These are phyloP conservation scores for Chlamydomonas sp. DNA, from an alignment of 139 green algal species.

Conservation along the genomic window DNA sequence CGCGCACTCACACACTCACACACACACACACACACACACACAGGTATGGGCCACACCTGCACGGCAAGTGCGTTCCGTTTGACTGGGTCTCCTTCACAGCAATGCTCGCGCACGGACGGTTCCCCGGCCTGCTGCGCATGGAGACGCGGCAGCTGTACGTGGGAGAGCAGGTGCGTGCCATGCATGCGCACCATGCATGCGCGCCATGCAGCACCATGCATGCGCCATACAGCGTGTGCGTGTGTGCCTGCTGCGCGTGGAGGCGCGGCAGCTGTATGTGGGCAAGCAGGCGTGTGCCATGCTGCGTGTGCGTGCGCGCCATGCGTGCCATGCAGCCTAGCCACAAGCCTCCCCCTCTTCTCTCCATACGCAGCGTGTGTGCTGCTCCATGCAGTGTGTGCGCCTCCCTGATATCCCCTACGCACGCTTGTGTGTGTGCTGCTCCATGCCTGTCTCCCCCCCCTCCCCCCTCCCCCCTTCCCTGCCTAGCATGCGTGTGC, in stretches of 20 bases:
- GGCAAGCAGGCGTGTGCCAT: neutral
- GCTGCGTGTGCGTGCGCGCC: too few relatives aligned
- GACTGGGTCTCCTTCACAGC: slow-evolving; percentile 36
- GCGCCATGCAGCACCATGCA: neutral
- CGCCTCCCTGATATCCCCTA: too few relatives aligned
- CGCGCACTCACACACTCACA: too few relatives aligned
- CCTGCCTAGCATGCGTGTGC: too few relatives aligned
- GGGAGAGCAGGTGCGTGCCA: slow-evolving; percentile 19
- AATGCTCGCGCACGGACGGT: slow-evolving; percentile 28
- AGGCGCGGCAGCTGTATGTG: neutral
- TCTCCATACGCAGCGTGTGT: neutral
- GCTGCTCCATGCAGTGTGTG: too few relatives aligned
- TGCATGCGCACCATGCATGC: slow-evolving; percentile 21
- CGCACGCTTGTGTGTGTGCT: too few relatives aligned
- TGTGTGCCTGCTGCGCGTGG: neutral
- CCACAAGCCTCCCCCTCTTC: too few relatives aligned
- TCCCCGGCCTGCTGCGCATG: neutral
- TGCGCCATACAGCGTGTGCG: neutral
- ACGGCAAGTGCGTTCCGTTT: slow-evolving; percentile 38
- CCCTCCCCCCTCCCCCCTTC: too few relatives aligned
- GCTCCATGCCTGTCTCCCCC: too few relatives aligned
- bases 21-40: neutral
- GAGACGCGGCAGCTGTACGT: slow-evolving; percentile 24
- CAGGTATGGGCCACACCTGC: slow-evolving; percentile 10
- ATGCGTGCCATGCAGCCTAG: too few relatives aligned